Evolutionary conservation across 257 asterid species (phyloP), one percentile per base, ranked within the genome.

Genomic region (Salvia hispanica): DNA sequence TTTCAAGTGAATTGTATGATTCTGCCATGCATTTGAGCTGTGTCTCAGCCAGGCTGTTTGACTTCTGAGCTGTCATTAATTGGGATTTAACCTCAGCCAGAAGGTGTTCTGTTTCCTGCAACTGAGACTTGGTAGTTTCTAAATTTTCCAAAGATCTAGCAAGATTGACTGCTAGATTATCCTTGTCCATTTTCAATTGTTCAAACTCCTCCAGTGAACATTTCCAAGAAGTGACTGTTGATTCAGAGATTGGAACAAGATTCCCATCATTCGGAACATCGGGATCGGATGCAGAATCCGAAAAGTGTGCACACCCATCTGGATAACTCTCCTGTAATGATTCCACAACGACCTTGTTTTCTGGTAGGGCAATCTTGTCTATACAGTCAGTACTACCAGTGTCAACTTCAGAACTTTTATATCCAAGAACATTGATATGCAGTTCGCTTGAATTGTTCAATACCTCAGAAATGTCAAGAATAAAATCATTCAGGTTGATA

Each of bases 21-120:
- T 90, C 97, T 4, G 95, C 95, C 99, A 93, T 93, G 81, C 99
- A 93, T 74, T 88, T 93, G 67, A 93, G 95, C 83, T 93, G 99
- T 37, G 95, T 93, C 81, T 88, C 99, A 58, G 96, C 86, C 82
- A 93, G 84, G 79, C 95, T 78, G 77, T 90, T 88, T 66, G 84
- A 78, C 79, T 80, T 90, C 71, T 86, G 88, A 65, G 95, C 91
- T 36, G 91, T 86, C 51, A 82, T 69, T 71, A 93, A 75, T 71
- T 88, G 91, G 42, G 95, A 85, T 86, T 78, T 88, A n/a, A 80
- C 87, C 80, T 93, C 99, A 11, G 94, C 85, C 6, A 90, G 79
- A 75, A 86, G 89, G 62, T 76, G 81, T 73, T 86, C 96, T 4
- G 89, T 88, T 79, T 87, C 96, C 31, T 67, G 61, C 74, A 93